Evolutionary conservation across 2,329 filamentous ascomycete species (phyloP), one percentile per base, ranked within the genome.

Genomic region (Rutstroemia sp.): DNA sequence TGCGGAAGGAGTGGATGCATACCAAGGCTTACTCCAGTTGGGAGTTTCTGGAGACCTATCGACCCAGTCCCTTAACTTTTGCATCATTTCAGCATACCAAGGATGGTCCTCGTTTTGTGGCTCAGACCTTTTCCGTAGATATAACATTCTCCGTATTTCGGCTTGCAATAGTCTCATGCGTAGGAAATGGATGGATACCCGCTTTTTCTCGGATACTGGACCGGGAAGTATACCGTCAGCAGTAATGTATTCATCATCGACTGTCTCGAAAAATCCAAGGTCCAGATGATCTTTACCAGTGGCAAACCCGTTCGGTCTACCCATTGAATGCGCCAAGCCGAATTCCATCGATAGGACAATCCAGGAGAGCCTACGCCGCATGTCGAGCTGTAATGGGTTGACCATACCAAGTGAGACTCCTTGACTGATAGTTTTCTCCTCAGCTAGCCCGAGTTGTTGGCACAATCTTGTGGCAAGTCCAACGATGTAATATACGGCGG

Each of bases 401-500:
- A 86, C 73, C 6, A 78, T 75, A 16, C 78, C 78, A 25, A 76
- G 75, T 36, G 80, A 78, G 8, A 67, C 62, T 27, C 82, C 82
- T 44, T 80, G 76, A 1, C 80, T 80, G 57, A 97, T 90, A 0
- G 91, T 96, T 68, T 90, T 88, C 71, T 97, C 94, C 65, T 95
- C 90, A 19, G 87, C 86, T 45, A 96, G 76, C 5, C 92, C 90
- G 52, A 96, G 78, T 56, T 95, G 89, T 68, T 97, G 92, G 68
- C 88, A 91, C 51, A 99, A 83, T 62, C 90, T 86, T 16, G 89
- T 87, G 7, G 91, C 92, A 19, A 96, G 81, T 6, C 94, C 94
- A 47, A 96, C 83, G 50, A 96, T 86, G 73, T 95, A 96, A 73
- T 96, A 97, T 19, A 95, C 87, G 16, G 92, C 91, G 5, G 90